Evolutionary conservation across 768 basidiomycete genomes (phyloP), one percentile per base, ranked within the genome.

Genomic region (Nevesoporus exiguus): DNA sequence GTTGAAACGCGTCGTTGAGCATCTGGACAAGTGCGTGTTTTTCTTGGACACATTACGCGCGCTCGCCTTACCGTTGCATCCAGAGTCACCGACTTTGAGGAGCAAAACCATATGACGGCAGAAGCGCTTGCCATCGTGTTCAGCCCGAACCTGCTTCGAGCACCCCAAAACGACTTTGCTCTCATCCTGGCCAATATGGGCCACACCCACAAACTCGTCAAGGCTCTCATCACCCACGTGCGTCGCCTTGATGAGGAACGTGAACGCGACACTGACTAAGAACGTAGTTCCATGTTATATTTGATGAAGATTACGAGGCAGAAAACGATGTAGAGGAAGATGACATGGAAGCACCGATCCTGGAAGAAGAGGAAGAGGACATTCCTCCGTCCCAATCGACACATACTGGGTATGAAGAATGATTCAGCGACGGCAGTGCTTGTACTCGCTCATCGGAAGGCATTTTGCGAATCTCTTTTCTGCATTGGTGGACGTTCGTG

Each of bases 101-200:
- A 93, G 54, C 80, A 84, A 46, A 94, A 93, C 61, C 91, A 93
- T 55, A 94, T 94, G 92, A 90, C 88, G 2, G 84, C 89, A 1
- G 86, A 92, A 59, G 84, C 87, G 7, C 76, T 94, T 3, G 86
- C 92, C 0, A 91, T 92, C 49, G 90, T 93, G 17, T 92, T 93
- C 70, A 88, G 88, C 56, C 90, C 88, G 7, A 91, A 90, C 64
- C 70, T 92, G 44, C 66, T 90, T 48, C 83, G 89, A 19, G 85
- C 88, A 4, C 88, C 87, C 3, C 83, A 86, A 64, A 88, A 88
- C 56, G 86, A 90, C 65, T 86, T 90, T 69, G 82, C 79, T 11
- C 77, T 86, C 70, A 86, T 90, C 61, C 76, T 91, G 56, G 80
- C 85, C 51, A 90, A 91, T 61, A 91, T 93, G 89, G 83, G 83